Evolutionary conservation across 371 early-diverging fungal species (phyloP).

Genomic region (Mortierella sp.): DNA sequence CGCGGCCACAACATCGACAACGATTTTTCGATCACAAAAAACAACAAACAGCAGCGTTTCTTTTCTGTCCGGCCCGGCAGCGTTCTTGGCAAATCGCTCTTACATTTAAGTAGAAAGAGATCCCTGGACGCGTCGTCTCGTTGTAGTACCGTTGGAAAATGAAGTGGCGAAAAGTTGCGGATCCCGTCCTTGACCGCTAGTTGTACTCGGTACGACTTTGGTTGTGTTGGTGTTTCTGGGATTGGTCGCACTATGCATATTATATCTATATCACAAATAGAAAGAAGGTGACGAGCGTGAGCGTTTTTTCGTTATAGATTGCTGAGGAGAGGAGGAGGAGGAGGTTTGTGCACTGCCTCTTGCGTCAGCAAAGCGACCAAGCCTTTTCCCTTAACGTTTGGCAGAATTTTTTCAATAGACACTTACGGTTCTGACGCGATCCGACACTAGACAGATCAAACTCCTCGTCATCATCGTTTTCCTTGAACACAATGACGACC

Average conservation of each 20-base stretch:
- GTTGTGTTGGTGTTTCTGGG: neutral
- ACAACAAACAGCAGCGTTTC: no score
- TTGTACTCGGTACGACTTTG: conserved; percentile 27
- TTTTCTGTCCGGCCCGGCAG: no score
- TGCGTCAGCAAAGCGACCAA: no score
- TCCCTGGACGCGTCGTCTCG: conserved; percentile 41
- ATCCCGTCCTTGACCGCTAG: conserved; percentile 54
- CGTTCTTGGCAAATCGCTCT: neutral
- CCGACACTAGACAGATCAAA: conserved; percentile 43
- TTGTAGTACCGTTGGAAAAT: conserved; percentile 33
- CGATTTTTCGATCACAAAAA: no score
- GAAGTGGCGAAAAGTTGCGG: conserved; percentile 35
- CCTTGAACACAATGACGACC: conserved; percentile 52
- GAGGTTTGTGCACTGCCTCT: neutral
- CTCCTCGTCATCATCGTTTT: conserved; percentile 38
- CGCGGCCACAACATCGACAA: no score
- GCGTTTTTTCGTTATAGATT: neutral
- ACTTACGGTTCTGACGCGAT: conserved; percentile 53
- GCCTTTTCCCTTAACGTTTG: no score
- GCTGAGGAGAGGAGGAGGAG: neutral
- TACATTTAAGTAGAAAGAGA: conserved; percentile 42
- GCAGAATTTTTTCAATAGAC: neutral
- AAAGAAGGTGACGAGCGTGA: no score
- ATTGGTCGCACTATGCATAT: conserved; percentile 47
- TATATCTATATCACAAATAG: conserved; percentile 26